Conservation (phyloP, 2,329 filamentous ascomycete genomes). For the Helminthosporium solani region DNA sequence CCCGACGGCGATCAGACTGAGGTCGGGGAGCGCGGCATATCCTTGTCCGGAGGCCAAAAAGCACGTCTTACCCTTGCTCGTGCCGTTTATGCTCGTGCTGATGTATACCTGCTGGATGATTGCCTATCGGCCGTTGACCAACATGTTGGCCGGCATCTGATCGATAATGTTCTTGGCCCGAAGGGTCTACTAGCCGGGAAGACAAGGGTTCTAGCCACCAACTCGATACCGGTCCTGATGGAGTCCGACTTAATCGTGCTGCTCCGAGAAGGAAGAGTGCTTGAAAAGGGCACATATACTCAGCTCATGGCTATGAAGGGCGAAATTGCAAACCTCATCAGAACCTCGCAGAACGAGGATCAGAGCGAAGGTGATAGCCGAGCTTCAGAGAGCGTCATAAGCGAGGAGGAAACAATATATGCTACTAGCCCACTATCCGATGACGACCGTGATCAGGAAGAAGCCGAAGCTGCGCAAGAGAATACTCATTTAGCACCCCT, state of each 20-base stretch:
- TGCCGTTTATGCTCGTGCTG: slow-evolving; percentile 94
- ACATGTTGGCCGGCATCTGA: slow-evolving; percentile 91
- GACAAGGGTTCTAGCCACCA: slow-evolving; percentile 90
- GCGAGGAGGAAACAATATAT: slow-evolving; percentile 67
- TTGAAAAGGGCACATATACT: slow-evolving; percentile 86
- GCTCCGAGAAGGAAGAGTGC: slow-evolving; percentile 76
- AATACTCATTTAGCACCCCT: slow-evolving; percentile 76
- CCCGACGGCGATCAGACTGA: slow-evolving; percentile 96
- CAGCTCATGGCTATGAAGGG: slow-evolving; percentile 94
- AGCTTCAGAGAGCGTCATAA: slow-evolving; percentile 57
- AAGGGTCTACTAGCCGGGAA: slow-evolving; percentile 81
- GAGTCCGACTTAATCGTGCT: slow-evolving; percentile 88
- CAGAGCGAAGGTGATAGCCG: slow-evolving; percentile 46
- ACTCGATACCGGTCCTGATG: slow-evolving; percentile 86
- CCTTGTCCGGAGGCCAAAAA: slow-evolving; percentile 92
- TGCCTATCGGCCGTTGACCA: slow-evolving; percentile 97
- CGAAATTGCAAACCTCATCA: slow-evolving; percentile 80
- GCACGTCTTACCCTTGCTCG: slow-evolving; percentile 87
- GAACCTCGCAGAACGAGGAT: slow-evolving; percentile 64
- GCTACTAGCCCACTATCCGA: slow-evolving; percentile 52
- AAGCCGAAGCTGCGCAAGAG: slow-evolving; percentile 66
- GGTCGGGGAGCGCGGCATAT: slow-evolving; percentile 95
- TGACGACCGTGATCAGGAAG: slow-evolving; percentile 53
- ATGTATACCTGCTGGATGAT: slow-evolving; percentile 93
- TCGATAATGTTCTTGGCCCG: slow-evolving; percentile 87